phyloP scores from a whole-genome alignment of 345 rosid species.

The Lepidium sativum region DNA sequence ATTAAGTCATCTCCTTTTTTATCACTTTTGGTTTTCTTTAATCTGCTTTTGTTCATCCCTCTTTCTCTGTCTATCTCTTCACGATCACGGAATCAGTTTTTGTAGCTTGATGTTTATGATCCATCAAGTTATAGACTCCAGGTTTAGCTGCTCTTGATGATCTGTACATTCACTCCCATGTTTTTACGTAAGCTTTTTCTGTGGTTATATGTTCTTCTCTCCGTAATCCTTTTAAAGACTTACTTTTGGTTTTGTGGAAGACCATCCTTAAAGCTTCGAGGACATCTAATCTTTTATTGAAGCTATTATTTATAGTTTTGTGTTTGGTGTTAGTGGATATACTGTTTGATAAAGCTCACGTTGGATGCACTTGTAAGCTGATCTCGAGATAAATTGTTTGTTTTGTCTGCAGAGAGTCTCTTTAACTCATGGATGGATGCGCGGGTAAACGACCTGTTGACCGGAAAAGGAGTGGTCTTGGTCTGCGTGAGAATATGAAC shows the following conservation, averaged over 20 bases:
- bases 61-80: neutral
- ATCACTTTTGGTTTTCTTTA: conserved; percentile 5
- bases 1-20: conserved; percentile 7
- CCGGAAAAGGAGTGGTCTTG: conserved; percentile 44
- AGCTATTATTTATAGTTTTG: neutral
- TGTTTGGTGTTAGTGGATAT: conserved; percentile 6
- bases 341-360: neutral
- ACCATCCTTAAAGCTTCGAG: conserved; percentile 6
- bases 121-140: neutral
- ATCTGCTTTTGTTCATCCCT: neutral
- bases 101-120: conserved; percentile 9
- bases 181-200: conserved; percentile 9
- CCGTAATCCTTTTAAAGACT: conserved; percentile 5
- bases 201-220: neutral
- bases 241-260: conserved; percentile 11
- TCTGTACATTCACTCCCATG: conserved; percentile 5
- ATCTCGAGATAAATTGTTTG: neutral
- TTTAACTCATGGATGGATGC: conserved; percentile 59
- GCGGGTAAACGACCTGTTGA: conserved; percentile 48
- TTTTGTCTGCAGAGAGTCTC: neutral
- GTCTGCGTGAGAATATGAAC: conserved; percentile 47
- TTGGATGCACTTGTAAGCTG: neutral
- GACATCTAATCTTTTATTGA: neutral
- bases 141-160: conserved; percentile 5
- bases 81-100: conserved; percentile 6